phyloP scores from a whole-genome alignment of 306 rosid genomes.

The Canavalia ensiformis region DNA sequence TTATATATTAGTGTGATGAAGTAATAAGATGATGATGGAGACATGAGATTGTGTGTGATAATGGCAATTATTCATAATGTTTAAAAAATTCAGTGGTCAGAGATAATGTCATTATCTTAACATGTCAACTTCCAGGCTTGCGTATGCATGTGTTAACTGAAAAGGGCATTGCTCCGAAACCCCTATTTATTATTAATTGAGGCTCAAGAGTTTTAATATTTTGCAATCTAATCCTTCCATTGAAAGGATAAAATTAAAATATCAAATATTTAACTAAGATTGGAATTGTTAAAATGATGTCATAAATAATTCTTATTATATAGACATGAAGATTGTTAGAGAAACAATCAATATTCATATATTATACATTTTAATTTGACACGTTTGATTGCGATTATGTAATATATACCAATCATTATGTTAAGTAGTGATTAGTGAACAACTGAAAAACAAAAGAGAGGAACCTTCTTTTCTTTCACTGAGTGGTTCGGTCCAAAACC shows the following conservation, averaged over 20 bases:
- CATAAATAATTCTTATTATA: not conserved
- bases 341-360: too few species aligned
- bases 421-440: not conserved
- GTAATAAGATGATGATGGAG: not conserved
- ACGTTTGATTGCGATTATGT: too few species aligned
- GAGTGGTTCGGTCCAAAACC: too few species aligned
- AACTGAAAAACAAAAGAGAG: not conserved
- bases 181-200: too few species aligned
- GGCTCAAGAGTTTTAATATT: too few species aligned
- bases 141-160: not conserved
- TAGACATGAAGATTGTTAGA: too few species aligned
- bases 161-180: not conserved
- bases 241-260: too few species aligned
- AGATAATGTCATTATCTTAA: slow-evolving; percentile 29
- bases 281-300: not conserved
- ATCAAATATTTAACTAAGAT: not conserved
- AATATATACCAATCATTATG: too few species aligned
- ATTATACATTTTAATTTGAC: too few species aligned
- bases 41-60: slow-evolving; percentile 19
- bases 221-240: too few species aligned
- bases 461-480: not conserved
- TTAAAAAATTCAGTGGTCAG: not conserved
- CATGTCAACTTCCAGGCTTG: slow-evolving; percentile 46
- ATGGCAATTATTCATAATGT: not conserved
- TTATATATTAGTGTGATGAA: not conserved